A percentile compares a stretch with the other conserved stretches of the same genome.
Evolutionary conservation across 768 basidiomycete genomes (phyloP).

Genomic region (Hericium erinaceus): DNA sequence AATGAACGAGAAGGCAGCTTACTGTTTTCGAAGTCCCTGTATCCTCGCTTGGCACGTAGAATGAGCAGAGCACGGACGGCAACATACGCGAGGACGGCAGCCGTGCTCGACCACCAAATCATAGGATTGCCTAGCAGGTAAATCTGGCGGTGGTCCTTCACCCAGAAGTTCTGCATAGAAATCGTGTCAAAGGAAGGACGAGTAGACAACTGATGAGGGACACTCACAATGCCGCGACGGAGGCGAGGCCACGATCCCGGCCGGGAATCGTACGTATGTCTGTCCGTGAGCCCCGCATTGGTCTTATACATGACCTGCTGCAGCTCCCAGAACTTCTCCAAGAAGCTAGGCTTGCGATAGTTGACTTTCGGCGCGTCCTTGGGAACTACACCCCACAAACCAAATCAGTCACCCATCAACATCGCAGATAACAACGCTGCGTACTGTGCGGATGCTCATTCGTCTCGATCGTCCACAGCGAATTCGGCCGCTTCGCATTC

Average conservation of each 20-base stretch:
- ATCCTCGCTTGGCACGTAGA: slow-evolving; percentile 85
- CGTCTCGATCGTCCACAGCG: slow-evolving; percentile 92
- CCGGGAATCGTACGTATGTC: slow-evolving; percentile 93
- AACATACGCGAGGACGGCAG: slow-evolving; percentile 60
- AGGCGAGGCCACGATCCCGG: slow-evolving; percentile 88
- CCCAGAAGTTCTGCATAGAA: slow-evolving; percentile 83
- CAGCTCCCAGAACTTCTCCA: slow-evolving; percentile 84
- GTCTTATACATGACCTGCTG: slow-evolving; percentile 96
- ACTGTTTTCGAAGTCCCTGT: slow-evolving; percentile 89
- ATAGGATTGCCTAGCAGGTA: slow-evolving; percentile 94
- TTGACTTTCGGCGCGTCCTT: slow-evolving; percentile 73
- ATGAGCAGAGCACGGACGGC: slow-evolving; percentile 69
- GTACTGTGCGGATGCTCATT: slow-evolving; percentile 61
- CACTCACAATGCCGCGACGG: slow-evolving; percentile 82
- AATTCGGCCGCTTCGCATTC: slow-evolving; percentile 84
- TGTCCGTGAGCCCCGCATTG: slow-evolving; percentile 91
- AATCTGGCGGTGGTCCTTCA: slow-evolving; percentile 90
- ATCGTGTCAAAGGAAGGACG: not conserved
- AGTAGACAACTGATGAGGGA: not conserved
- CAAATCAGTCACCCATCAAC: not conserved
- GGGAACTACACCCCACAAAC: slow-evolving; percentile 41
- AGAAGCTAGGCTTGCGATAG: slow-evolving; percentile 83
- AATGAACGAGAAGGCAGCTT: slow-evolving; percentile 22
- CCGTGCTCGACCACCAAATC: slow-evolving; percentile 82
- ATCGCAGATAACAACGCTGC: slow-evolving; percentile 18